Evolutionary conservation across 805 yeast species (phyloP).

Genomic region (Starmera amethionina): DNA sequence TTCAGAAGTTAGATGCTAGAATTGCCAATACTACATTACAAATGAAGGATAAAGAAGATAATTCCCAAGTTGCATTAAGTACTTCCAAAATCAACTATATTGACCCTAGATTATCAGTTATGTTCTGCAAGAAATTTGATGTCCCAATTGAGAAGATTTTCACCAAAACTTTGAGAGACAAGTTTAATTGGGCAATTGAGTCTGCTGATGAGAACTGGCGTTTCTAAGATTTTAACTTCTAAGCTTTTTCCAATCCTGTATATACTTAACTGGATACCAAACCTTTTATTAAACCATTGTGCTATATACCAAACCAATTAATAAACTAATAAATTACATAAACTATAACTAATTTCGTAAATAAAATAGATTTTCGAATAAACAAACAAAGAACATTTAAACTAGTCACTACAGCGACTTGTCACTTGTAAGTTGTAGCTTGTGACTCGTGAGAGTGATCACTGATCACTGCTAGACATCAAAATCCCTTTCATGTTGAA

Average conservation of each 20-base stretch:
- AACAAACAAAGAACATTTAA: too few relatives aligned
- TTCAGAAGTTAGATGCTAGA: conserved; percentile 63
- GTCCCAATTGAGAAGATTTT: conserved; percentile 92
- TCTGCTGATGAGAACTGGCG: conserved; percentile 83
- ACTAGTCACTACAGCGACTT: too few relatives aligned
- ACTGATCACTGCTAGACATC: too few relatives aligned
- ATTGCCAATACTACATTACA: conserved; percentile 61
- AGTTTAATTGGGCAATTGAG: conserved; percentile 94
- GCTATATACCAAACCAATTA: too few relatives aligned
- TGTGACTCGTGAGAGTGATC: too few relatives aligned
- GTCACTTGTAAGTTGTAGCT: too few relatives aligned
- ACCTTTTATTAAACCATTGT: too few relatives aligned
- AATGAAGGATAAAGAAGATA: conserved; percentile 86
- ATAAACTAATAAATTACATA: too few relatives aligned
- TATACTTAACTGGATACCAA: too few relatives aligned
- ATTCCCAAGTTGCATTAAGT: conserved; percentile 85
- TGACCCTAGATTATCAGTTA: conserved; percentile 85
- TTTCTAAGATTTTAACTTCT: conserved; percentile 33
- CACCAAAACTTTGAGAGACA: conserved; percentile 84
- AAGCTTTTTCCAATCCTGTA: neutral
- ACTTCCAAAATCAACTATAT: conserved; percentile 93
- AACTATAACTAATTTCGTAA: too few relatives aligned
- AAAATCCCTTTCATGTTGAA: too few relatives aligned
- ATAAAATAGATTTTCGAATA: too few relatives aligned
- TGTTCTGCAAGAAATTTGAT: conserved; percentile 73